Percentiles rank a stretch among this genome's conserved stretches.
Evolutionary conservation across 2,329 filamentous ascomycete species (phyloP).

Genomic region (Chrysoporthe cubensis): DNA sequence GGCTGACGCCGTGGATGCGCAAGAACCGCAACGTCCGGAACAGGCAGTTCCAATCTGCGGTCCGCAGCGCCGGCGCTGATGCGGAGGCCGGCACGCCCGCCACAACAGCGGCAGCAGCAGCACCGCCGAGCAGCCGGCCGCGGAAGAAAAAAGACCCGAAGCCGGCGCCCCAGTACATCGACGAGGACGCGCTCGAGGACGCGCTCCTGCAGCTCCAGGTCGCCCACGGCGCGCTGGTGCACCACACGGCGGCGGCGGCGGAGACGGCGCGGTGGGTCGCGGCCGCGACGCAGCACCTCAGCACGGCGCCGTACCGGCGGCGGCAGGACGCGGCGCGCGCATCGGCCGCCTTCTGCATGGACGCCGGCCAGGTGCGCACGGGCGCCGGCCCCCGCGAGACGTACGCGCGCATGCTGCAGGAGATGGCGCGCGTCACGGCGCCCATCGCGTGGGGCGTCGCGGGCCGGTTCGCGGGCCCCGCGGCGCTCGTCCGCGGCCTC

Average conservation of each 20-base stretch:
- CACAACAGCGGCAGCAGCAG: no score
- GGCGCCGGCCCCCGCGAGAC: slow-evolving; percentile 69
- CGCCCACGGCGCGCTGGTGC: slow-evolving; percentile 66
- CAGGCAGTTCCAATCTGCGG: slow-evolving; percentile 67
- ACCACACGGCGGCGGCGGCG: slow-evolving; percentile 63
- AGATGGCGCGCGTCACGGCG: slow-evolving; percentile 72
- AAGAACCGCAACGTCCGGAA: slow-evolving; percentile 72
- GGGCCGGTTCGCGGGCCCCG: slow-evolving; percentile 61
- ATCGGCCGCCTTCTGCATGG: slow-evolving; percentile 76
- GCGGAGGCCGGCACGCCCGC: no score
- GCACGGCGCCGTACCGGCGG: slow-evolving; percentile 72
- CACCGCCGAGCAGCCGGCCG: slow-evolving; percentile 32
- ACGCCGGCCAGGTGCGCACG: slow-evolving; percentile 72
- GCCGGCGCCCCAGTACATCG: slow-evolving; percentile 54
- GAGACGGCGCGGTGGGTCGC: slow-evolving; percentile 76
- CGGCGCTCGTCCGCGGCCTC: slow-evolving; percentile 62
- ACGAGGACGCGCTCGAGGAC: slow-evolving; percentile 72
- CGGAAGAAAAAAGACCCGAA: slow-evolving; percentile 46
- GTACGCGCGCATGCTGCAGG: slow-evolving; percentile 76
- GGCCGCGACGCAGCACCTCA: slow-evolving; percentile 78
- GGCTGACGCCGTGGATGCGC: slow-evolving; percentile 66
- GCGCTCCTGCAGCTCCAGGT: slow-evolving; percentile 73
- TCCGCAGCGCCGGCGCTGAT: slow-evolving; percentile 52
- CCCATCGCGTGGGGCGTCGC: slow-evolving; percentile 73
- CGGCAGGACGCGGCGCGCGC: slow-evolving; percentile 53